Conservation (phyloP, 2,329 filamentous ascomycete genomes). For the Aspergillus fijiensis region DNA sequence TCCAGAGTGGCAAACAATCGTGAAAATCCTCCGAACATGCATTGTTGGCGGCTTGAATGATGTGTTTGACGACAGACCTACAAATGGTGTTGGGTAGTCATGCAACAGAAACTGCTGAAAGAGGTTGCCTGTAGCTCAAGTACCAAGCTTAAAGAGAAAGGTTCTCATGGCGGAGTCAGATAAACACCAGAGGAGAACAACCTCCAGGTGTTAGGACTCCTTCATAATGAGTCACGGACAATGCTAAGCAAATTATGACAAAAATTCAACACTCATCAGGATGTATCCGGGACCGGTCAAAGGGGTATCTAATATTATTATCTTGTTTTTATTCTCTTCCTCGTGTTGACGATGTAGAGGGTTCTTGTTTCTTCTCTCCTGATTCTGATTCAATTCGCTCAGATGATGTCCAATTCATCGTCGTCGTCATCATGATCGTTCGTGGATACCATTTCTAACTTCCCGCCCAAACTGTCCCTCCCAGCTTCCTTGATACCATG, state of each 20-base stretch:
- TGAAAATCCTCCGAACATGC: no score
- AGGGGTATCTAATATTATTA: background rate
- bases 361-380: background rate
- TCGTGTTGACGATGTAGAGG: background rate
- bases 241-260: background rate
- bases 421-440: slow-evolving; percentile 49
- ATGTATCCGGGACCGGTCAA: background rate
- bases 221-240: background rate
- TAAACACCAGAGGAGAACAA: no score
- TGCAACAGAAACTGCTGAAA: no score
- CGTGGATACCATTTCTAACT: slow-evolving; percentile 39
- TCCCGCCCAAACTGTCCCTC: slow-evolving; percentile 65
- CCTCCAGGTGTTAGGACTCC: background rate
- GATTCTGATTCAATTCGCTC: background rate
- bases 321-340: background rate
- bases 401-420: slow-evolving; percentile 52
- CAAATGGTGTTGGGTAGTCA: no score
- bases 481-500: slow-evolving; percentile 77
- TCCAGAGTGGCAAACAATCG: no score
- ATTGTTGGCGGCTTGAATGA: no score
- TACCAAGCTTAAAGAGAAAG: no score
- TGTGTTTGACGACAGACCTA: no score
- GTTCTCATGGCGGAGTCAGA: no score
- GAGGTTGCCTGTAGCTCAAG: no score
- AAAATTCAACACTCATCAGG: background rate